phyloP scores from a whole-genome alignment of 148 eudicot species.

The Vaccinium myrtillus region DNA sequence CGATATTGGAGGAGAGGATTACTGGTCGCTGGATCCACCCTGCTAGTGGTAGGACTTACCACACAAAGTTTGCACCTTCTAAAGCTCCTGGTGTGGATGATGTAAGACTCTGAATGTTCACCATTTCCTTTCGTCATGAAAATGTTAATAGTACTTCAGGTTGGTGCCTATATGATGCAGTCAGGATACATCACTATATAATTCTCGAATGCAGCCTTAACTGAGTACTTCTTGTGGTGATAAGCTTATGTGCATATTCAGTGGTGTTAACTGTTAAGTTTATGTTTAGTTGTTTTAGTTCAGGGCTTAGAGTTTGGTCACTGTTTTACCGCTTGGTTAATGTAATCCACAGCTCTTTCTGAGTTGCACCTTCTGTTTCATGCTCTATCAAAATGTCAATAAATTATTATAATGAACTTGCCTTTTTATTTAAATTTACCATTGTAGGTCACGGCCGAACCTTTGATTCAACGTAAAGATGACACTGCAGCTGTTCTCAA shows the following conservation, averaged over 20 bases:
- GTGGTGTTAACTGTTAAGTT: neutral
- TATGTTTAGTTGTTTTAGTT: neutral
- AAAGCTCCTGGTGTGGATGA: slow-evolving; percentile 68
- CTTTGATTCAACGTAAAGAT: slow-evolving; percentile 89
- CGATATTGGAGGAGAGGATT: slow-evolving; percentile 74
- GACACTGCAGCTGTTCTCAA: slow-evolving; percentile 83
- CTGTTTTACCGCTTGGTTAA: slow-evolving; percentile 10
- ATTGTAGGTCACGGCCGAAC: slow-evolving; percentile 77
- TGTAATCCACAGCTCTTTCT: neutral
- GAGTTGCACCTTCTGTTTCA: neutral
- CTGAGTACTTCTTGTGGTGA: neutral
- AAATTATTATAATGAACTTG: neutral
- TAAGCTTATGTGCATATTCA: neutral
- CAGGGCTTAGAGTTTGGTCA: neutral
- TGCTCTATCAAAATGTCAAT: neutral
- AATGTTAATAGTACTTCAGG: neutral
- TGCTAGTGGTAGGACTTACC: slow-evolving; percentile 70
- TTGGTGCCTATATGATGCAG: neutral
- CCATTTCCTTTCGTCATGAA: neutral
- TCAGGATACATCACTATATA: neutral
- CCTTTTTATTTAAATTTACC: neutral
- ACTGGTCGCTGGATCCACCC: slow-evolving; percentile 83
- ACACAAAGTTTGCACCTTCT: slow-evolving; percentile 80
- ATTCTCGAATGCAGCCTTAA: neutral
- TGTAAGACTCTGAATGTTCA: slow-evolving; percentile 38